A percentile compares a stretch with the other conserved stretches of the same genome.
Conservation (phyloP, 2,329 filamentous ascomycete genomes). For the Leptographium flavum region DNA sequence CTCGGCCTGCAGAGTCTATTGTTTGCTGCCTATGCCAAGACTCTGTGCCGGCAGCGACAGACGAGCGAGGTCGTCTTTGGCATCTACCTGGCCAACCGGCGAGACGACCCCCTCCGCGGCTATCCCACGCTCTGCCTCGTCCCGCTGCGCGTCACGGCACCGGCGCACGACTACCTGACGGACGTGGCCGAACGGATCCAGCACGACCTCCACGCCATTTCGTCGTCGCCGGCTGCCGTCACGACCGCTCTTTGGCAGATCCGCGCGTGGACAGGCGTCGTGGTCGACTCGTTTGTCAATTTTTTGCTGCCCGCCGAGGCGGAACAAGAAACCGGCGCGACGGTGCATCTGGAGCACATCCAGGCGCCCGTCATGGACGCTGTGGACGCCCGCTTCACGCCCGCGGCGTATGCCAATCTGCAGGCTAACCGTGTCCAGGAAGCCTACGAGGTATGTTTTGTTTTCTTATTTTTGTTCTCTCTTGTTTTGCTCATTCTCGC, state of each 20-base stretch:
- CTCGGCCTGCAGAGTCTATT: constrained; percentile 61
- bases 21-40: constrained; percentile 53
- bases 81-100: constrained; percentile 71
- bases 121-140: constrained; percentile 70
- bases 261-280: constrained; percentile 56
- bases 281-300: constrained; percentile 64
- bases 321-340: neutral
- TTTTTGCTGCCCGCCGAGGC: constrained; percentile 41
- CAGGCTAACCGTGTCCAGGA: constrained; percentile 14
- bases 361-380: neutral
- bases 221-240: constrained; percentile 32
- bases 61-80: constrained; percentile 49
- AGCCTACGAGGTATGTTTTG: constrained; percentile 19
- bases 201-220: constrained; percentile 49
- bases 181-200: constrained; percentile 49
- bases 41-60: neutral
- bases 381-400: neutral
- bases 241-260: constrained; percentile 57
- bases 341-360: constrained; percentile 1
- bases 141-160: constrained; percentile 44
- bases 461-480: no score
- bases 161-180: constrained; percentile 21
- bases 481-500: no score
- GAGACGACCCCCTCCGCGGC: constrained; percentile 25
- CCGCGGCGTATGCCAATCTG: constrained; percentile 10